These are phyloP conservation scores for Aureobasidium sp. DNA, from an alignment of 2,329 filamentous ascomycete species.

Conservation along the genomic window DNA sequence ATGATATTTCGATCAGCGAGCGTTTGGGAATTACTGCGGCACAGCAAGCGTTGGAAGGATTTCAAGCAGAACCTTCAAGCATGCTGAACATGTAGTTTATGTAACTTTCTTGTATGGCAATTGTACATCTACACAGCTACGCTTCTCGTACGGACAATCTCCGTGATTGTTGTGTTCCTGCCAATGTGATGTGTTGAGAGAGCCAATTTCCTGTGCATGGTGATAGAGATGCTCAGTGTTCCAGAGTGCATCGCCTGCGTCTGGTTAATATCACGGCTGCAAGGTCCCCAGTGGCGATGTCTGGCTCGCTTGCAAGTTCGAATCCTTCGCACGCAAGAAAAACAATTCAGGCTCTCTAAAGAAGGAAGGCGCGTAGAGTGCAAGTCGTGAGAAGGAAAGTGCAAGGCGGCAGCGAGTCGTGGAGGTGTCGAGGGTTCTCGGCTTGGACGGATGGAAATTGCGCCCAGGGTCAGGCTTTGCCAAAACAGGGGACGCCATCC, in stretches of 20 bases:
- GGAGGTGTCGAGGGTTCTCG: background rate
- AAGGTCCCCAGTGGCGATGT: background rate
- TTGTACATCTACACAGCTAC: background rate
- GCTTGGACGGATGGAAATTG: background rate
- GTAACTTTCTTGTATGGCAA: background rate
- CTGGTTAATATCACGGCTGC: background rate
- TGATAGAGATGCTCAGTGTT: background rate
- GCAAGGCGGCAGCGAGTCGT: background rate
- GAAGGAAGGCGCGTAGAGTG: background rate
- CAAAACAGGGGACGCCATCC: background rate
- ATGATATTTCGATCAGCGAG: constrained; percentile 3
- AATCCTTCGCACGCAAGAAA: background rate
- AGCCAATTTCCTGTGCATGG: background rate
- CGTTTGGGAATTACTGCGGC: background rate
- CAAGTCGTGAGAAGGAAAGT: background rate
- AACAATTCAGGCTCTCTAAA: background rate
- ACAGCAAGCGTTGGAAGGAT: background rate
- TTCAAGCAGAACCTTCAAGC: no score
- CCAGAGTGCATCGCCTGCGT: background rate
- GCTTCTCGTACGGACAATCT: background rate
- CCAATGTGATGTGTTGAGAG: background rate
- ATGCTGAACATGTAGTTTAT: background rate
- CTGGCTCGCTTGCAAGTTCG: background rate
- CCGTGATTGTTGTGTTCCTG: background rate
- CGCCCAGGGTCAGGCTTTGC: background rate